Evolutionary conservation across 1,284 basidiomycete species (phyloP).

Genomic region (Bjerkandera adusta): DNA sequence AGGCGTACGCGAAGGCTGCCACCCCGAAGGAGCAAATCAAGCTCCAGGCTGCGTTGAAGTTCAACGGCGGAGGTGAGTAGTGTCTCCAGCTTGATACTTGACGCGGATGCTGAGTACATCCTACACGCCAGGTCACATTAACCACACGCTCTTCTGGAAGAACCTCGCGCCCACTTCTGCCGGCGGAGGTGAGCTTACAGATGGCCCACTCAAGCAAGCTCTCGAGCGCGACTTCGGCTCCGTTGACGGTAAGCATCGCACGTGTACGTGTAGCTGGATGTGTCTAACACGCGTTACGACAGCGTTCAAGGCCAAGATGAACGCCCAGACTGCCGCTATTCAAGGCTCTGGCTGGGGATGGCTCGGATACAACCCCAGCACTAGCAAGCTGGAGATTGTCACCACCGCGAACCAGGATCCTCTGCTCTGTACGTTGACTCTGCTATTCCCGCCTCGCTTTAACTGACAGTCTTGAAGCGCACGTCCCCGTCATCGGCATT

Average conservation of each 20-base stretch:
- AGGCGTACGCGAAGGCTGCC: constrained; percentile 59
- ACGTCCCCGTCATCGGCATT: constrained; percentile 90
- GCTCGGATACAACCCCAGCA: constrained; percentile 76
- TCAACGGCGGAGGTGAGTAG: constrained; percentile 58
- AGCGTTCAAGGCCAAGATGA: constrained; percentile 80
- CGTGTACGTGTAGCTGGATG: not conserved
- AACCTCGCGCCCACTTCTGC: constrained; percentile 63
- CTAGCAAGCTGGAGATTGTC: constrained; percentile 82
- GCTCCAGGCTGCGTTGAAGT: constrained; percentile 71
- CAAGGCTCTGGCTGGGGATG: constrained; percentile 99
- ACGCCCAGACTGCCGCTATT: constrained; percentile 86
- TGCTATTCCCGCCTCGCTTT: not conserved
- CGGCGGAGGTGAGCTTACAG: constrained; percentile 61
- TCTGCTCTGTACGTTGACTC: constrained; percentile 56
- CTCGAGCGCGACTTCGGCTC: constrained; percentile 68
- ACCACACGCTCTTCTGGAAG: constrained; percentile 94
- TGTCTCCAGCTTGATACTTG: not conserved
- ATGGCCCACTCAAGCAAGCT: constrained; percentile 67
- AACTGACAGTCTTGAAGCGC: constrained; percentile 42
- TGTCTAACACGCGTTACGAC: constrained; percentile 1
- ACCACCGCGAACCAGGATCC: constrained; percentile 98
- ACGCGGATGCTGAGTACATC: not conserved
- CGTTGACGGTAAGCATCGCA: constrained; percentile 48
- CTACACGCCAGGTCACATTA: constrained; percentile 80
- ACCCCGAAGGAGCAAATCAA: constrained; percentile 79